phyloP scores from a whole-genome alignment of 2,329 filamentous ascomycete species.

The Fusarium xylarioides region DNA sequence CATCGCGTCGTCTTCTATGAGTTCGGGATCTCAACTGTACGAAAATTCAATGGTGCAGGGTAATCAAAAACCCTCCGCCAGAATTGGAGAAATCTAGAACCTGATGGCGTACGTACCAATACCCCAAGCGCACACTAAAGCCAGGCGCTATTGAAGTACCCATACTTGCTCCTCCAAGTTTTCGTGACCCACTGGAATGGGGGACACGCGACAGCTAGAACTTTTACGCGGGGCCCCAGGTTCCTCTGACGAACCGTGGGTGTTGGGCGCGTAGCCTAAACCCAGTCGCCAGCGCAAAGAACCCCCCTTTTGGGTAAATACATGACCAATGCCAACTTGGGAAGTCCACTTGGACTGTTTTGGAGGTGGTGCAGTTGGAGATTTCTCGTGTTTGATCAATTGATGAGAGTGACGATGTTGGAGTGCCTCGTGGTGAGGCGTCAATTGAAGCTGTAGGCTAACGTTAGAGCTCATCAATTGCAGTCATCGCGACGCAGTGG shows the following conservation, averaged over 20 bases:
- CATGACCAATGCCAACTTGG: conserved; percentile 1
- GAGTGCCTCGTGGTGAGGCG: rapidly evolving
- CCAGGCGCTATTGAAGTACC: neutral
- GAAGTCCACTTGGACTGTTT: conserved; percentile 1
- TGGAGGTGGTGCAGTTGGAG: conserved; percentile 2
- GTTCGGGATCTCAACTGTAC: rapidly evolving
- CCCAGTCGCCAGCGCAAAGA: neutral
- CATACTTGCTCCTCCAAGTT: neutral
- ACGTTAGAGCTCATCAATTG: too few relatives aligned
- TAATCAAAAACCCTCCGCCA: neutral
- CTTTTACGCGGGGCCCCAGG: conserved; percentile 26
- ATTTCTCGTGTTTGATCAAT: neutral
- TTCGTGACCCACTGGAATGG: conserved; percentile 12
- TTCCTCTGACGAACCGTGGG: neutral
- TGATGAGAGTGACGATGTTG: neutral
- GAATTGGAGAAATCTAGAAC: neutral
- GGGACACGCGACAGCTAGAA: conserved; percentile 15
- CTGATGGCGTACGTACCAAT: neutral
- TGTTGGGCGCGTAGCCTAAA: neutral
- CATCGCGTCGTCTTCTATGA: too few relatives aligned
- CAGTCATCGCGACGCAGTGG: too few relatives aligned
- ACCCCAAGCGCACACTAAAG: neutral
- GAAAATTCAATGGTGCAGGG: neutral
- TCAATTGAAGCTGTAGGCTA: too few relatives aligned
- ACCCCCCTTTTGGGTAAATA: conserved; percentile 5